Conservation (phyloP, 2,329 filamentous ascomycete species). For the Chrysoporthe puriensis region DNA sequence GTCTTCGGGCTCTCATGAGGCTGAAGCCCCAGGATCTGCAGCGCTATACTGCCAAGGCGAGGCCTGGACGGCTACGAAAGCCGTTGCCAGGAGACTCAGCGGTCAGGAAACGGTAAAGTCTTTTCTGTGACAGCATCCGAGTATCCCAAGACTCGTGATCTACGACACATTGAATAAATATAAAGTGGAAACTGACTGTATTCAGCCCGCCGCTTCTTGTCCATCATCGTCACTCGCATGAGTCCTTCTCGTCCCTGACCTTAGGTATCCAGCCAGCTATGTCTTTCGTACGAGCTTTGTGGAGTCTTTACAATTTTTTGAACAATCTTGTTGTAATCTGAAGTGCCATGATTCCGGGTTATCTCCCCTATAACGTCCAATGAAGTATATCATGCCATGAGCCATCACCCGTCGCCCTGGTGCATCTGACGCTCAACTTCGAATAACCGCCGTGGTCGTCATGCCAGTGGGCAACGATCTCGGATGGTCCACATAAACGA, state of each 20-base stretch:
- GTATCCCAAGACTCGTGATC: conserved; percentile 10
- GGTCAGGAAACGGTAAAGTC: not conserved
- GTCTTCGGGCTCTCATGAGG: conserved; percentile 11
- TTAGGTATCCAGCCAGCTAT: conserved; percentile 8
- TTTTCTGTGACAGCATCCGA: conserved; percentile 1
- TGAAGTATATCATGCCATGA: no score
- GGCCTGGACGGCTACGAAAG: no score
- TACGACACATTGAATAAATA: not conserved
- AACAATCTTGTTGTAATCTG: conserved; percentile 1
- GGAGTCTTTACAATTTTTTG: conserved; percentile 23
- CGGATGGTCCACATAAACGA: no score
- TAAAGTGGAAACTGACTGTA: no score
- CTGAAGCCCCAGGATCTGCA: conserved; percentile 28
- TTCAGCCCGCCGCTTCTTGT: not conserved
- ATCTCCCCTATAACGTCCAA: no score
- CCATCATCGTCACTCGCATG: conserved; percentile 1
- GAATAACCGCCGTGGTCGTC: no score
- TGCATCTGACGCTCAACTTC: no score
- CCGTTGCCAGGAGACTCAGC: no score
- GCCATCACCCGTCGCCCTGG: no score
- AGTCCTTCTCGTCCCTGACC: not conserved
- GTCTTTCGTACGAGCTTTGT: conserved; percentile 22
- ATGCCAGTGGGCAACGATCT: no score
- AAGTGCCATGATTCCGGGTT: no score
- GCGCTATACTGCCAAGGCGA: conserved; percentile 7